Base-by-base conservation (phyloP, 2,329 filamentous ascomycete species). In the Penicillium sp. region DNA sequence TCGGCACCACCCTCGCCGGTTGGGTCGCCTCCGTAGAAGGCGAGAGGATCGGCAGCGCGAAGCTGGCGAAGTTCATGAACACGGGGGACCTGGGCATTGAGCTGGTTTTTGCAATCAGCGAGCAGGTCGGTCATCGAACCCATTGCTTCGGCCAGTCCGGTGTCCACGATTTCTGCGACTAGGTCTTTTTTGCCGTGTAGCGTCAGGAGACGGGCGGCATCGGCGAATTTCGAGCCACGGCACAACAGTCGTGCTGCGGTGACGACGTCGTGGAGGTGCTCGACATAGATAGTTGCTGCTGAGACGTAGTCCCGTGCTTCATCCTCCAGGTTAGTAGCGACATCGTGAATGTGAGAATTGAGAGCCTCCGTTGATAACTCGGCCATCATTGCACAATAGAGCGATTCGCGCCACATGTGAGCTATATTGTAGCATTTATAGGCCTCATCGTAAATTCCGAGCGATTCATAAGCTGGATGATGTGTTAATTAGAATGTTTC, bases 331-430 rank as follows among this genome's bases (percentile, higher is more conserved):
- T 86, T 86, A 46, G 92, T 88, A 1, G 87, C 87, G 4, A 98
- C 81, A 0, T 81, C 79, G 0, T 74, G 76, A n/a, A 89, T 89
- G 15, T 96, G 81, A 31, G 83, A 79, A 3, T 69, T 64, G 29
- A 95, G 75, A 12, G 87, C 80, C 0, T 78, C 74, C 0, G 76
- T 61, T 0, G 83, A 76, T 3, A 90, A 69, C 0, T 84, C 79
- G 0, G 86, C 82, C 49, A 88, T 81, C 47, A 83, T 81, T 4
- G 91, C 91, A 41, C 83, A 83, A 60, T 87, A 89, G 42, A 98
- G 82, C 23, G 89, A 89, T 69, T 98, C 92, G 45, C 88, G 89
- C 93, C 93, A 98, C 71, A 88, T 80, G 33, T 89, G 88, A 1
- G 89, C 89, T 1, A 87, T 82, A 53, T 88, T 84, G 72, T 96